Evolutionary conservation across 164 flowering plant genomes (phyloP), one percentile per base, ranked within the genome.

Genomic region (Malania oleifera): DNA sequence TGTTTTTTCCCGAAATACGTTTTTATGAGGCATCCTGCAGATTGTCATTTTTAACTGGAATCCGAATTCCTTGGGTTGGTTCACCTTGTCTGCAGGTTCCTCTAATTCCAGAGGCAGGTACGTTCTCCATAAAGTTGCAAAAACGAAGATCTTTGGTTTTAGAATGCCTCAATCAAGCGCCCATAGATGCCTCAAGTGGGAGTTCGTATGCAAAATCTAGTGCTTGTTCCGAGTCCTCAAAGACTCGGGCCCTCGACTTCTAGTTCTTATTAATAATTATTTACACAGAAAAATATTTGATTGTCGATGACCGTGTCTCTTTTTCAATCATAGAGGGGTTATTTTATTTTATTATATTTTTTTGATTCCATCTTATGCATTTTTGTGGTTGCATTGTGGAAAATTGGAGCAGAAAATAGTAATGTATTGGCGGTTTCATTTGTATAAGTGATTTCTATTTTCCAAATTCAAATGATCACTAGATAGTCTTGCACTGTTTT

Each of bases 161-260:
- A 68, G 99, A 93, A 70, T 84, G 89, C 64, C 80, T 93, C 58
- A 90, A 93, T 70, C 99, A 90, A 78, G 96, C 97, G 50, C 99
- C 99, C 0, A 73, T 95, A 23, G 99, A 95, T 63, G 93, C 82
- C 60, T 77, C 95, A 52, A 85, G 87, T 72, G 95, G 96, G 52
- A 79, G 63, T 55, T 89, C 98, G 5, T 86, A 89, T 73, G 77
- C 60, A 38, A 62, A 73, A 54, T 72, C 96, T 27, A 77, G 81
- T 37, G 71, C 81, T 41, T 84, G 97, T 70, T 80, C 92, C 50
- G 75, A 75, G 3, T 81, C 89, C 35, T 72, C 84, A 3, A 89
- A 74, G 47, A 37, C 71, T 13, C 69, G 82, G 7, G 18, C 70
- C 37, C 71, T 89, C 24, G 96, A 92, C 54, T 89, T 92, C 63